phyloP scores from a whole-genome alignment of 805 yeast species.

The Lipomyces starkeyi region DNA sequence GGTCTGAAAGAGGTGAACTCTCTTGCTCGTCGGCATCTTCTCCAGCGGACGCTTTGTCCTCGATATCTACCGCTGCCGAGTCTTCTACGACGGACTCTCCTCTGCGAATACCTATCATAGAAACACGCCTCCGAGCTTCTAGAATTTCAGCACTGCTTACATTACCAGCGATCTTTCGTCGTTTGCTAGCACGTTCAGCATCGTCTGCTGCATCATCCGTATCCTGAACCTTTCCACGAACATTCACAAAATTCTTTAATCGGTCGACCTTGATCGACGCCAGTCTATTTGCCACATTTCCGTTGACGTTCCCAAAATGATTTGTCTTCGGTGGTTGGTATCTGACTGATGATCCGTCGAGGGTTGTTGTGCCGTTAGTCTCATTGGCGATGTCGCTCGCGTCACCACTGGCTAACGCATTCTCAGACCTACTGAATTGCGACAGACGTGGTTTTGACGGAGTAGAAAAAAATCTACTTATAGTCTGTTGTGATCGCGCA shows the following conservation, averaged over 20 bases:
- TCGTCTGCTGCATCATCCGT: not conserved
- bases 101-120: not conserved
- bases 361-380: not conserved
- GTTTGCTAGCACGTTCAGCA: not conserved
- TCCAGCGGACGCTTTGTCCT: not conserved
- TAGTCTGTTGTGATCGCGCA: not conserved
- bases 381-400: not conserved
- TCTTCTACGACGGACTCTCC: not conserved
- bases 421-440: not conserved
- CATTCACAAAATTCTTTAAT: not conserved
- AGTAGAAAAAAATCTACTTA: not conserved
- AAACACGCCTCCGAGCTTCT: not conserved
- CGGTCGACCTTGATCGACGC: not conserved
- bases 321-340: not conserved
- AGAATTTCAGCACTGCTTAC: not conserved
- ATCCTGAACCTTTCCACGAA: not conserved
- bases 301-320: not conserved
- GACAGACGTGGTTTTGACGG: not conserved
- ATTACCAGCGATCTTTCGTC: not conserved
- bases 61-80: not conserved
- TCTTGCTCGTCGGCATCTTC: constrained; percentile 22
- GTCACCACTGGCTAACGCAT: not conserved
- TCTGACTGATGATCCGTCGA: not conserved
- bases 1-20: not conserved
- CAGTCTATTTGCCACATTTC: constrained; percentile 1